phyloP scores from a whole-genome alignment of 371 early-diverging fungal genomes.

The Ordospora colligata region DNA sequence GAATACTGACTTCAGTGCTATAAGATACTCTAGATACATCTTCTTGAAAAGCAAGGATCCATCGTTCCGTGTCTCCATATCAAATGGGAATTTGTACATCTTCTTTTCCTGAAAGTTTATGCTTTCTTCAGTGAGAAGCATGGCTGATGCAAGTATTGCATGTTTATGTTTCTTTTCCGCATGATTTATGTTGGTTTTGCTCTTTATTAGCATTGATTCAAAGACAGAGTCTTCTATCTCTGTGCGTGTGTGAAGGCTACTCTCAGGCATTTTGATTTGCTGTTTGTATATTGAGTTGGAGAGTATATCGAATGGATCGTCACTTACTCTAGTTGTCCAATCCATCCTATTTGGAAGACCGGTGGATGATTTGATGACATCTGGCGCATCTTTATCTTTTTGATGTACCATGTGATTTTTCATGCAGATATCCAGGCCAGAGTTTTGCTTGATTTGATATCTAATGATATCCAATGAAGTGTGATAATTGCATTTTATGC shows the following conservation, averaged over 20 bases:
- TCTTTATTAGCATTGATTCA: neutral
- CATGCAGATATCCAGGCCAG: no score
- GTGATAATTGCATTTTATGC: neutral
- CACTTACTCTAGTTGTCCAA: neutral
- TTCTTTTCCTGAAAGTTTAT: neutral
- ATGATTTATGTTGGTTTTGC: neutral
- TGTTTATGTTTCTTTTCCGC: neutral
- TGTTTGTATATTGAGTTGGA: neutral
- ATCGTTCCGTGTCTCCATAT: slow-evolving; percentile 12
- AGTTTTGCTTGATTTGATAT: no score
- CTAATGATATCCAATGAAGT: no score
- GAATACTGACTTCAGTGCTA: neutral
- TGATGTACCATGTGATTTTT: no score
- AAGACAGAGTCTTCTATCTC: neutral
- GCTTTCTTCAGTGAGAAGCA: neutral
- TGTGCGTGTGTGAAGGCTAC: neutral
- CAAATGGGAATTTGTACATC: slow-evolving; percentile 30
- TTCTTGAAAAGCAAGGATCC: slow-evolving; percentile 1
- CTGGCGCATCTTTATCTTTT: no score
- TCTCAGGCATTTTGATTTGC: neutral
- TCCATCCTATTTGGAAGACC: no score
- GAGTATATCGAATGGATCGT: neutral
- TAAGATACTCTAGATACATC: slow-evolving; percentile 18
- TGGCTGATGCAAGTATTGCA: neutral
- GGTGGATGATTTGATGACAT: no score